Base-by-base conservation (phyloP, 1,284 basidiomycete genomes). In the Tausonia pullulans region DNA sequence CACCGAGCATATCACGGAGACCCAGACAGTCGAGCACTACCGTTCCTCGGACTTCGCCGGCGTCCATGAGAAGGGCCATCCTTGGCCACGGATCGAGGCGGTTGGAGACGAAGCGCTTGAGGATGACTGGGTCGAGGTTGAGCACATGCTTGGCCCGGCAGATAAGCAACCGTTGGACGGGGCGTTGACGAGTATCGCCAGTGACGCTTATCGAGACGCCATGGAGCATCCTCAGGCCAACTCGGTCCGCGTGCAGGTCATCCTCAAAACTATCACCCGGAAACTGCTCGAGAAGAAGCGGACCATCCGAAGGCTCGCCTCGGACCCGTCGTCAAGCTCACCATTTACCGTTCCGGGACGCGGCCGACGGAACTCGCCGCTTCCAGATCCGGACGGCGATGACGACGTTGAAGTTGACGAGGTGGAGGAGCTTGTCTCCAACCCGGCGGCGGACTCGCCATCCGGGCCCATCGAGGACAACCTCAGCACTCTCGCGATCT, bases 231-330 rank as follows among this genome's bases (percentile, higher is more conserved):
- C 75, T 1, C 69, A 69, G 3, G 70, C 71, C 41, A 74, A 69
- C 65, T 63, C 69, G 9, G 71, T 74, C n/a, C 68, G 72, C 7
- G 70, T 79, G 43, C 76, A 79, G 64, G 70, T 78, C 14, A 76
- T 79, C 1, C 70, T 80, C 8, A 72, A 73, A 51, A 79, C 77
- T 2, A 78, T 79, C 71, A 80, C 78, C 6, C 74, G 75, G 65
- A 77, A 76, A 70, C 70, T 80, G 2, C 71, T 77, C 6, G 74
- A 78, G 63, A 75, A 75, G 52, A 77, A 73, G 54, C 71, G 75
- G 16, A 76, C 74, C 0, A 67, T 78, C 9, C 27, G 27, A 27
- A 27, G 27, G 27, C 27, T 27, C 27, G 27, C 27, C 27, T 27
- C 27, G 27, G 27, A 27, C 27, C 27, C 27, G 27, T 27, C 27